Evolutionary conservation across 1,284 basidiomycete genomes (phyloP).

Genomic region (Cutaneotrichosporon cutaneum): DNA sequence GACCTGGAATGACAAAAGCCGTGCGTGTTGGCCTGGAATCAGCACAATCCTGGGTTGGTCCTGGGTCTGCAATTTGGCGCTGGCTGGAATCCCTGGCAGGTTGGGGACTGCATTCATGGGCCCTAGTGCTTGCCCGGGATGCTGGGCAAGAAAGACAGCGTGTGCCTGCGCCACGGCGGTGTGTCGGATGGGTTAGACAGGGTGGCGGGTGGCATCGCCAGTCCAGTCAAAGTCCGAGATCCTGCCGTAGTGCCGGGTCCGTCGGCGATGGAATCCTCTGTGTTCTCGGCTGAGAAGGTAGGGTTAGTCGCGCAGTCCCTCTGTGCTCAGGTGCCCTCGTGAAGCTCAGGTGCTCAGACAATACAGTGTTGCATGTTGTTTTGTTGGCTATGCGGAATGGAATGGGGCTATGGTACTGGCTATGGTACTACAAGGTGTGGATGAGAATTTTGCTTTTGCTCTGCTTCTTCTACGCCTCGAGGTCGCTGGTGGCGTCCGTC

Average conservation of each 20-base stretch:
- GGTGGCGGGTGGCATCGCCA: background rate
- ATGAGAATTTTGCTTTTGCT: background rate
- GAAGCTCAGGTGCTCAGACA: background rate
- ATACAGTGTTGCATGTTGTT: background rate
- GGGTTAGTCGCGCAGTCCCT: too few relatives aligned
- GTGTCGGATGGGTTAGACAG: constrained; percentile 8
- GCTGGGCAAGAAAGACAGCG: too few relatives aligned
- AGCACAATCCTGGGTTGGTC: too few relatives aligned
- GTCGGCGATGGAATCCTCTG: too few relatives aligned
- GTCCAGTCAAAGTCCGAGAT: background rate
- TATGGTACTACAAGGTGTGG: background rate
- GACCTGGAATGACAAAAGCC: too few relatives aligned
- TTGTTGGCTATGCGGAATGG: constrained; percentile 4
- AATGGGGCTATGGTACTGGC: too few relatives aligned
- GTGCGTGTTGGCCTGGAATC: too few relatives aligned
- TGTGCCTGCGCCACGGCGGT: background rate
- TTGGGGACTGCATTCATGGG: too few relatives aligned
- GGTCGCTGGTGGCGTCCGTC: constrained; percentile 10
- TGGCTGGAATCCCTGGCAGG: background rate
- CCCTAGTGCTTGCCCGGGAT: too few relatives aligned
- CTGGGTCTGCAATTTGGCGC: background rate
- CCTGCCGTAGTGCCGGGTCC: too few relatives aligned
- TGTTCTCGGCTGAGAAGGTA: too few relatives aligned
- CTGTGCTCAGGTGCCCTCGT: background rate
- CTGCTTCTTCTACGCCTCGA: constrained; percentile 9